Evolutionary conservation across 768 basidiomycete species (phyloP), one percentile per base, ranked within the genome.

Genomic region (Crassisporium funariophilum): DNA sequence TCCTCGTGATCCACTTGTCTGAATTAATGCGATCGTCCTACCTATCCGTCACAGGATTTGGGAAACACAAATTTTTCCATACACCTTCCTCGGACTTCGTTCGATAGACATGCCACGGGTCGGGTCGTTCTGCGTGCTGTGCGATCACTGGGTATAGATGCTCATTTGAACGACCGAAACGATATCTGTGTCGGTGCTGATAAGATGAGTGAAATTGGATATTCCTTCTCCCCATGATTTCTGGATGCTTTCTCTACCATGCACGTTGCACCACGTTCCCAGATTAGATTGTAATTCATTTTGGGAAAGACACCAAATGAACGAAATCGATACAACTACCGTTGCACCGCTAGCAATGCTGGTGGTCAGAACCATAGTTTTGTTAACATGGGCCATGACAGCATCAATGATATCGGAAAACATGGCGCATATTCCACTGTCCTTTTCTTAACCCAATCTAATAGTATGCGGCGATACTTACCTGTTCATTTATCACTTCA

Each of bases 51-150:
- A 34, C 24, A 98, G 97, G 97, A 99, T 61, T 69, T 94, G 13
- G 97, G 97, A 12, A 99, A 99, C 64, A 94, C 93, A 1, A 98
- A 98, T 62, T 98, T 91, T 66, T 97, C 94, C 0, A 88, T 99
- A 49, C 90, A 97, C 54, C 75, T 95, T 10, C 87, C 95, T 0
- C 79, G 95, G 4, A 58, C 74, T 4, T 73, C 84, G 0, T 98
- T 99, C 53, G 83, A 95, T 60, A 78, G 95, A 24, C 75, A 80
- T 24, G 76, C 72, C 15, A 95, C 94, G 0, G 87, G 91, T 0
- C 76, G 83, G 46, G 70, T 95, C n/a, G 74, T 94, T 19, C 73
- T 88, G 13, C 73, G 81, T 10, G 94, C 95, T 5, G 79, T 98
- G 11, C 78, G 79, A 11, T 73, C 82, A 10, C 66, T 98, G n/a